These are phyloP conservation scores for Oldenlandia corymbosa DNA, from an alignment of 257 asterid genomes.

Conservation along the genomic window DNA sequence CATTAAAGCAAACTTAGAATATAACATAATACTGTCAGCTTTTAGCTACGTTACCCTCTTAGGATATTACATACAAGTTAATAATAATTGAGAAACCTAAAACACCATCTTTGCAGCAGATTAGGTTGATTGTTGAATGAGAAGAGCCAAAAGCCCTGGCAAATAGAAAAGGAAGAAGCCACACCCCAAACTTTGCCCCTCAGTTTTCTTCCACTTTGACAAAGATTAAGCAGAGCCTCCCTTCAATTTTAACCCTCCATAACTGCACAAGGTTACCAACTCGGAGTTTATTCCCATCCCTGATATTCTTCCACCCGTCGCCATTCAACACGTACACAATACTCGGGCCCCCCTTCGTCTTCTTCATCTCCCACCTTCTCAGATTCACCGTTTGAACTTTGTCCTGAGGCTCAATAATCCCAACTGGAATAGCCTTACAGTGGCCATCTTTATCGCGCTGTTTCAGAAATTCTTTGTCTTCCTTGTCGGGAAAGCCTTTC, in stretches of 20 bases:
- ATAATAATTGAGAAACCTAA: no score
- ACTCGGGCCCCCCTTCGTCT: not conserved
- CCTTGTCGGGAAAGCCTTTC: no score
- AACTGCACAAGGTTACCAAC: not conserved
- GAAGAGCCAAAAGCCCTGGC: no score
- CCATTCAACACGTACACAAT: not conserved
- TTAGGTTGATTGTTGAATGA: no score
- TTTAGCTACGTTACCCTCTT: no score
- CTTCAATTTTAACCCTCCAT: not conserved
- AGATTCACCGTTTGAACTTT: not conserved
- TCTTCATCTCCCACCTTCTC: not conserved
- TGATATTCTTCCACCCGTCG: not conserved
- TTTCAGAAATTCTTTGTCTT: not conserved
- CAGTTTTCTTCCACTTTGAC: not conserved
- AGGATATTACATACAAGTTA: no score
- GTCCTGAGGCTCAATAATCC: not conserved
- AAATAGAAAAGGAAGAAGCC: no score
- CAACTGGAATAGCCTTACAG: not conserved
- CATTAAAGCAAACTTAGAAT: no score
- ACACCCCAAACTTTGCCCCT: no score
- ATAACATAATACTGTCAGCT: no score
- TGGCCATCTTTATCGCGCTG: not conserved
- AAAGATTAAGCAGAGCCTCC: not conserved
- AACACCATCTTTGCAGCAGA: no score
- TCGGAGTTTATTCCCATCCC: not conserved